Conservation (phyloP, 768 basidiomycete genomes). For the Agaricus subrufescens region DNA sequence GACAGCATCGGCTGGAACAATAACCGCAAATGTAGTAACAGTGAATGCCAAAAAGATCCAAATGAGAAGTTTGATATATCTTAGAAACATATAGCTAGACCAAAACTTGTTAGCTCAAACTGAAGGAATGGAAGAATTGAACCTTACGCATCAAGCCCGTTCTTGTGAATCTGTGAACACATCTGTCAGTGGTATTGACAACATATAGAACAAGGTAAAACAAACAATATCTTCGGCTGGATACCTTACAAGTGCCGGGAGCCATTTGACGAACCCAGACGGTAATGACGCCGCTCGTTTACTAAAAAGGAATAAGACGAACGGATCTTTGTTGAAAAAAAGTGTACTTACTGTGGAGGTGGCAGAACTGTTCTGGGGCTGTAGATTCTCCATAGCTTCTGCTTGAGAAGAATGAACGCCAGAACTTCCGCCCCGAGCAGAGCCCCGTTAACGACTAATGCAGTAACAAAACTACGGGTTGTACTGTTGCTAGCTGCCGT, state of each 20-base stretch:
- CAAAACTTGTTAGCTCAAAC: not conserved
- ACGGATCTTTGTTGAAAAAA: not conserved
- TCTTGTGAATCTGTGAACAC: constrained; percentile 42
- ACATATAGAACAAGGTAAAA: not conserved
- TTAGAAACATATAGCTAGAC: constrained; percentile 48
- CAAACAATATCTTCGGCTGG: constrained; percentile 43
- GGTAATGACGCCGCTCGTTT: constrained; percentile 44
- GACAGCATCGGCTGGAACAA: constrained; percentile 52
- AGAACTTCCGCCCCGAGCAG: constrained; percentile 42
- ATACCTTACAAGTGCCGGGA: constrained; percentile 37
- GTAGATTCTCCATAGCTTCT: constrained; percentile 54
- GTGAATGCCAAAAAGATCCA: constrained; percentile 51
- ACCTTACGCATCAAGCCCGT: constrained; percentile 65
- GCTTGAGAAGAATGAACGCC: constrained; percentile 54
- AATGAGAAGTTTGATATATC: constrained; percentile 61
- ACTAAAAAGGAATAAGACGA: constrained; percentile 16
- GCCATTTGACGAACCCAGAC: constrained; percentile 44
- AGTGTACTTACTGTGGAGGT: constrained; percentile 40
- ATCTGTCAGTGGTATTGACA: not conserved
- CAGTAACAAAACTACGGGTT: constrained; percentile 53
- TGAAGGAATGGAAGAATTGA: constrained; percentile 16
- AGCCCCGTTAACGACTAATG: constrained; percentile 52
- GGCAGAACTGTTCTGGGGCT: constrained; percentile 60
- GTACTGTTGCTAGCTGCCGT: constrained; percentile 25
- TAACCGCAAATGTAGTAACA: constrained; percentile 55